Percentiles rank a stretch among this genome's conserved stretches.
Evolutionary conservation across 768 basidiomycete genomes (phyloP).

Genomic region (Coprinellus micaceus): DNA sequence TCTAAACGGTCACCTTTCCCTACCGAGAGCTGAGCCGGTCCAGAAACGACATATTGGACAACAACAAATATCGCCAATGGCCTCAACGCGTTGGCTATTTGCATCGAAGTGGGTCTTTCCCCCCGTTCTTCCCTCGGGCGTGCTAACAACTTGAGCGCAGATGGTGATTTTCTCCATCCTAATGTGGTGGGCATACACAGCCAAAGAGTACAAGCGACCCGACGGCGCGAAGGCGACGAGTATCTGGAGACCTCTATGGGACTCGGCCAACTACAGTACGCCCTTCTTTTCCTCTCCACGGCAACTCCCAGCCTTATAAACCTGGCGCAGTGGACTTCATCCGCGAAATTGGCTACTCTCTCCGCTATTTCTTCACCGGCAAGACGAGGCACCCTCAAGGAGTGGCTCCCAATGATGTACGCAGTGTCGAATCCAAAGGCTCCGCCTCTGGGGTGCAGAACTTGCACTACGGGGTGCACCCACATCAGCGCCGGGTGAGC

Average conservation of each 20-base stretch:
- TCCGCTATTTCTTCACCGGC: conserved; percentile 54
- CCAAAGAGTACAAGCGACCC: conserved; percentile 57
- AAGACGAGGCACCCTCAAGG: conserved; percentile 27
- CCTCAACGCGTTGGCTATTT: conserved; percentile 74
- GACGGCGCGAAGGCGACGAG: conserved; percentile 42
- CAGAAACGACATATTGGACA: conserved; percentile 81
- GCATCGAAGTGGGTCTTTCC: conserved; percentile 61
- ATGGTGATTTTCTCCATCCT: conserved; percentile 78
- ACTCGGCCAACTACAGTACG: conserved; percentile 45
- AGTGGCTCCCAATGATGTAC: conserved; percentile 13
- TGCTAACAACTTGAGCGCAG: conserved; percentile 29
- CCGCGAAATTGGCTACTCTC: conserved; percentile 58
- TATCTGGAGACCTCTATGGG: conserved; percentile 69
- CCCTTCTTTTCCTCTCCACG: not conserved
- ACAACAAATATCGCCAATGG: conserved; percentile 81
- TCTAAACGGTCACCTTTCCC: not conserved
- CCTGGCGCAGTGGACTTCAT: conserved; percentile 56
- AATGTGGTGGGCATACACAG: conserved; percentile 84
- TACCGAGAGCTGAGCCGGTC: not conserved
- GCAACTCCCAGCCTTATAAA: not conserved
- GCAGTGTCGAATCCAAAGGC: not conserved
- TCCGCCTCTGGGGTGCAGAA: not conserved
- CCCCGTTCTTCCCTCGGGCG: not conserved
- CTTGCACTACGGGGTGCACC: conserved; percentile 1
- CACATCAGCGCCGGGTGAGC: conserved; percentile 15